Evolutionary conservation across 768 basidiomycete genomes (phyloP).

Genomic region (Mycena olivaceomarginata): DNA sequence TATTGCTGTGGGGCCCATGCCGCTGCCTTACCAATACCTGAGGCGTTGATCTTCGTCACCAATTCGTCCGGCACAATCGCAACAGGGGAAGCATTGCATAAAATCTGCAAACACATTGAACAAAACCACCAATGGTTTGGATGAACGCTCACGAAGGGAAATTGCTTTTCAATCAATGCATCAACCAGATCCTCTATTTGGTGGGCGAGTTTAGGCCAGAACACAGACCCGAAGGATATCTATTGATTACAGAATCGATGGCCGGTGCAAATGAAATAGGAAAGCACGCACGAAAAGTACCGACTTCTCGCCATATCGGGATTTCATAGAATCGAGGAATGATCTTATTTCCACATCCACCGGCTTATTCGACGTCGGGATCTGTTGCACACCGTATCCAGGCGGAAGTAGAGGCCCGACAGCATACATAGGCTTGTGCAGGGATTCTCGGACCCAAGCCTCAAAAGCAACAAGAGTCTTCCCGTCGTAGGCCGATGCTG

Average conservation of each 20-base stretch:
- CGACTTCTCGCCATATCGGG: conserved; percentile 15
- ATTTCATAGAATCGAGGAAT: conserved; percentile 17
- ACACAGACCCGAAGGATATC: conserved; percentile 23
- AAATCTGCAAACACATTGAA: neutral
- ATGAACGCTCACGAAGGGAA: conserved; percentile 10
- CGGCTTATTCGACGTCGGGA: no score
- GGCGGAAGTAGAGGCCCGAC: conserved; percentile 28
- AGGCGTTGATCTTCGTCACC: neutral
- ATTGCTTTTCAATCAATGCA: conserved; percentile 8
- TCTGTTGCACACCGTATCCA: neutral
- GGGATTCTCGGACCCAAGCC: neutral
- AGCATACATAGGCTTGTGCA: conserved; percentile 7
- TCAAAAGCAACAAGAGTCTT: conserved; percentile 17
- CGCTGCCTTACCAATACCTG: neutral
- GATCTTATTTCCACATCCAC: neutral
- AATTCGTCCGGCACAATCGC: neutral
- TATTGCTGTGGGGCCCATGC: conserved; percentile 17
- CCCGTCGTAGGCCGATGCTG: conserved; percentile 5
- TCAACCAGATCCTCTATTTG: conserved; percentile 12
- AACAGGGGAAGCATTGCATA: conserved; percentile 17
- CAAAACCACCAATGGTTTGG: no score
- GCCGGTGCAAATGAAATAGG: neutral
- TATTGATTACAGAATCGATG: neutral
- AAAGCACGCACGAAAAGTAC: conserved; percentile 15
- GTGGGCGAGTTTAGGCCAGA: neutral